Base-by-base conservation (phyloP, 306 rosid species). In the Prunus mume region DNA sequence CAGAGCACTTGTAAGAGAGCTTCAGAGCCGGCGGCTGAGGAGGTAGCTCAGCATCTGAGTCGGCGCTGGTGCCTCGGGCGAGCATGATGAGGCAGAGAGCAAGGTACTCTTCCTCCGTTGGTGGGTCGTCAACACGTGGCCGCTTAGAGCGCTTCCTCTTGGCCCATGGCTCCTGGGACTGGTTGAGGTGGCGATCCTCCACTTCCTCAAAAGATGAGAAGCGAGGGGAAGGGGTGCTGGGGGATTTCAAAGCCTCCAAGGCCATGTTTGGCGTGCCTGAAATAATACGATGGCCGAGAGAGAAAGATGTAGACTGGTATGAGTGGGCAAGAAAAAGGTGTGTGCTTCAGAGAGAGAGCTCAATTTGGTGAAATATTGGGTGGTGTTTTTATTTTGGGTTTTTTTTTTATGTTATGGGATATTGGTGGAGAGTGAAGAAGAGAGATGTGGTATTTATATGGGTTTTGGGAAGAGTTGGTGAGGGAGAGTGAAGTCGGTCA, bases 21-120 rank as follows among this genome's bases (percentile, higher is more conserved):
- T 85, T 89, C 68, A 65, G 13, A 12, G 80, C 8, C 17, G 75
- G 83, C 17, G 88, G 74, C 27, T 11, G 82, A 4, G 77, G 70
- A 3, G 63, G 76, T 0, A 66, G 66, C 2, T 51, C 64, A 5
- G 71, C 65, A 1, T 49, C 25, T 12, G 65, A 0, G 9, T 62
- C 15, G 62, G 81, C 15, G 67, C 76, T 18, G 63, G 24, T 6
- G 76, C 96, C 82, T 6, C 88, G 97, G 3, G 98, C 96, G 1
- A 95, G 90, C 96, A 95, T 92, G 93, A 95, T 85, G 80, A 94
- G 99, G 73, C 99, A 95, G 75, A 95, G 93, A 78, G 99, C 99
- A 14, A 95, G 90, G 67, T 95, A 92, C 74, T 95, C 97, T 67
- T 95, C 99, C 10, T 95, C 97, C 0, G 96, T 67, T 0, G 91